A percentile compares a stretch with the other conserved stretches of the same genome.
These are phyloP conservation scores for Diplodia mutila DNA, from an alignment of 2,329 filamentous ascomycete genomes.

Conservation along the genomic window DNA sequence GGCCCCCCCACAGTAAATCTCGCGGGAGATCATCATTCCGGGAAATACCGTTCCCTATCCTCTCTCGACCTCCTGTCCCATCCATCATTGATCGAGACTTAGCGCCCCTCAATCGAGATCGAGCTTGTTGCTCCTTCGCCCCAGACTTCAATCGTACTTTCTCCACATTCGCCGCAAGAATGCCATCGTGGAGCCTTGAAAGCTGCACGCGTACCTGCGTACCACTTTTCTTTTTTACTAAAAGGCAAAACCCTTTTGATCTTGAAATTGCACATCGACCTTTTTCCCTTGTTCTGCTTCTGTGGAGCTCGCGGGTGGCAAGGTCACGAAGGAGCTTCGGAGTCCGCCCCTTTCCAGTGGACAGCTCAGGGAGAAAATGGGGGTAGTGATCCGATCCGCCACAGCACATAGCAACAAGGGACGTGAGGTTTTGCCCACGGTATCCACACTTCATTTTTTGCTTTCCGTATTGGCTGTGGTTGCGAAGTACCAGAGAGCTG, in stretches of 20 bases:
- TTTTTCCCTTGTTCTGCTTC: not conserved
- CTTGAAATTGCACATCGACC: not conserved
- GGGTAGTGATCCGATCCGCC: not conserved
- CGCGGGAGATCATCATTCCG: constrained; percentile 19
- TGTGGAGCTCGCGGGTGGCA: not conserved
- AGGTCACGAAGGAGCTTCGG: not conserved
- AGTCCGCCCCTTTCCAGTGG: not conserved
- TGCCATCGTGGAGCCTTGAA: too few species aligned
- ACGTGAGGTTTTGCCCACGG: not conserved
- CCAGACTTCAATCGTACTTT: not conserved
- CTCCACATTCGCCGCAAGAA: not conserved
- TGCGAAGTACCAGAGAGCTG: not conserved
- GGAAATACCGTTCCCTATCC: not conserved
- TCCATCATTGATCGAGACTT: not conserved
- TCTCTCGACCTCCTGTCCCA: not conserved
- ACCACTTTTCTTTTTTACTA: too few species aligned
- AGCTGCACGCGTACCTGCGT: not conserved
- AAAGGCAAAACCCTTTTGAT: too few species aligned
- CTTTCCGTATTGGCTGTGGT: not conserved
- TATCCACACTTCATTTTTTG: not conserved
- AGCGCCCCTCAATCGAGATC: not conserved
- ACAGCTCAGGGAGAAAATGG: not conserved
- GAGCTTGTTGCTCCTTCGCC: not conserved
- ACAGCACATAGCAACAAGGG: not conserved
- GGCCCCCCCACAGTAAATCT: not conserved